Evolutionary conservation across 1,284 basidiomycete genomes (phyloP), one percentile per base, ranked within the genome.

Genomic region (Ceratobasidium sp.): DNA sequence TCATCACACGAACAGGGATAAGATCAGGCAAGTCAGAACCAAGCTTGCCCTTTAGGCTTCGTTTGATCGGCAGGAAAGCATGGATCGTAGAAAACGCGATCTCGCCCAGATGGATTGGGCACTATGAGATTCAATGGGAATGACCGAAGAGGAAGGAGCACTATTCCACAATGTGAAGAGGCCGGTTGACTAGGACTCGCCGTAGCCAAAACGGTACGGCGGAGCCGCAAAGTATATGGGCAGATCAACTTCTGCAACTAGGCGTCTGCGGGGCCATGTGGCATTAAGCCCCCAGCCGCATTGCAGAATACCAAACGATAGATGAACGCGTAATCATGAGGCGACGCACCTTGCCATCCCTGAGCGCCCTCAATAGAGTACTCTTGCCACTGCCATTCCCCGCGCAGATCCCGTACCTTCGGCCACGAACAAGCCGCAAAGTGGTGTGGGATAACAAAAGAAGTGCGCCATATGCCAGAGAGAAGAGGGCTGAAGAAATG

Each of bases 371-470:
- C 89, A 99, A 92, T 71, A 99, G 86, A 0, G 97, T 99, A 55
- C 93, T 94, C 84, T 99, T 99, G 76, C 97, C 97, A 73, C 93
- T 93, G 77, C 97, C 97, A 82, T 99, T 99, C 41, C 93, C 88
- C 50, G 96, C 97, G 60, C 97, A 91, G 77, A 99, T 94, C 80
- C 97, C 97, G 82, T 99, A 99, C 74, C 94, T 88, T 76, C 89
- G 88, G 43, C 97, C 97, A 77, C 95, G 92, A 81, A 96, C 87
- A 72, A 99, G 88, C 76, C 93, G 92, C 75, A 99, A 87, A 36
- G 87, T 92, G 41, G 97, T 98, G 83, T 99, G 97, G 73, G 98
- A 99, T 76, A 99, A 88, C 73, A 99, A 86, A 16, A 99, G 86
- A 36, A 99, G 87, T 75, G 97, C 94, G 78, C 97, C 97, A 80